phyloP scores from a whole-genome alignment of 2,329 filamentous ascomycete genomes.

The Botrytis medusae region DNA sequence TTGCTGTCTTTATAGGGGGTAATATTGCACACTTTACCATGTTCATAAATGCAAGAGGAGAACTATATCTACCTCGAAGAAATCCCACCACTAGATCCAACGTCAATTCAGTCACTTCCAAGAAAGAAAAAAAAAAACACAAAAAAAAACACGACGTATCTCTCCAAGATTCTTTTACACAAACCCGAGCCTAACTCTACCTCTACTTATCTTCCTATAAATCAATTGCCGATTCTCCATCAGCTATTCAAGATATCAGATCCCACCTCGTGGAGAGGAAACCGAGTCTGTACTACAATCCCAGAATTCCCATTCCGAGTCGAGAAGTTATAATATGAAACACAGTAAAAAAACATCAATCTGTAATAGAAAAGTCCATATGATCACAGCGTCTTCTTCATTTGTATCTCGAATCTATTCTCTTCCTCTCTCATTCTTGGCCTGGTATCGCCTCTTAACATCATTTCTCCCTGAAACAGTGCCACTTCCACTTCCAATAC shows the following conservation, averaged over 20 bases:
- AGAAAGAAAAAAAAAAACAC: too few relatives aligned
- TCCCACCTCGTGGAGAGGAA: not conserved
- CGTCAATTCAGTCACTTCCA: not conserved
- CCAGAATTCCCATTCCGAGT: not conserved
- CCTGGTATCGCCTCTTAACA: not conserved
- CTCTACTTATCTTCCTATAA: not conserved
- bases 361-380: not conserved
- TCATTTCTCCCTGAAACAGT: not conserved
- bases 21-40: too few relatives aligned
- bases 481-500: not conserved
- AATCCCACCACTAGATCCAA: not conserved
- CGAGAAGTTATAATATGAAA: not conserved
- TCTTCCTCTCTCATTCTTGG: not conserved
- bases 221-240: not conserved
- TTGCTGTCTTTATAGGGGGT: too few relatives aligned
- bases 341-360: not conserved
- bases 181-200: not conserved
- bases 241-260: not conserved
- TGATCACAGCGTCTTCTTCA: not conserved
- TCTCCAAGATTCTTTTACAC: not conserved
- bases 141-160: not conserved
- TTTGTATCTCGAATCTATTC: not conserved
- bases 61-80: not conserved
- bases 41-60: not conserved
- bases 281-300: not conserved